phyloP scores from a whole-genome alignment of 768 basidiomycete genomes.

The Lactarius evosmus region DNA sequence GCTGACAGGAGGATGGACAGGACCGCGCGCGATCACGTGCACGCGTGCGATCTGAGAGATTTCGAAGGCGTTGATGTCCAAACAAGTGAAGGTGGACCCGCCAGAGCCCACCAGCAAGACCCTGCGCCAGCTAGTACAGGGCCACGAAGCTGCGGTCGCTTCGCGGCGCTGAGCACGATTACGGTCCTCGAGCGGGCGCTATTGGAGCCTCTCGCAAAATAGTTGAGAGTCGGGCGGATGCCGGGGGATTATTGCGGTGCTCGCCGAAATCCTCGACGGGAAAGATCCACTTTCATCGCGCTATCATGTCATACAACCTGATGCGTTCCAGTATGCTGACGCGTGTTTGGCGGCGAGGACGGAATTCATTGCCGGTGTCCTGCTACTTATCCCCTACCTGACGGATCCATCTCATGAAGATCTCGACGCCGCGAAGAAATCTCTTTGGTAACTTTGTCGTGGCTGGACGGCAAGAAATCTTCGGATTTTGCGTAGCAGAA shows the following conservation, averaged over 20 bases:
- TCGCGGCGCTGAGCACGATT: constrained; percentile 4
- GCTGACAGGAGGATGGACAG: constrained; percentile 15
- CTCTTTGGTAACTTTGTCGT: constrained; percentile 7
- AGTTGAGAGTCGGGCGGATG: neutral
- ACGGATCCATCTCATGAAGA: constrained; percentile 4
- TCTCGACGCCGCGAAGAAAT: neutral
- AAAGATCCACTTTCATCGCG: neutral
- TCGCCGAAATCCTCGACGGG: neutral
- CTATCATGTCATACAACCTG: neutral
- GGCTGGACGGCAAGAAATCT: neutral
- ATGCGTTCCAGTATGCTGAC: neutral
- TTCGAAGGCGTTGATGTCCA: constrained; percentile 8
- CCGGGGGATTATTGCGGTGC: neutral
- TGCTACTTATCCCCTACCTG: neutral
- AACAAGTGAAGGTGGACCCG: neutral
- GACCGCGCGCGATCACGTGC: constrained; percentile 15
- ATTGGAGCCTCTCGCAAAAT: neutral
- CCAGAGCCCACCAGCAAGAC: neutral
- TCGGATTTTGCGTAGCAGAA: neutral
- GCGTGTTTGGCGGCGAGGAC: constrained; percentile 4
- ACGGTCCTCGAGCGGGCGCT: neutral
- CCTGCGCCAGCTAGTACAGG: constrained; percentile 1
- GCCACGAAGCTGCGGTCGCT: constrained; percentile 10
- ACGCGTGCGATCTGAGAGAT: constrained; percentile 16
- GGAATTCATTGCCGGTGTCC: constrained; percentile 2